Conservation (phyloP, 1,284 basidiomycete genomes). For the Thecaphora thlaspeos region DNA sequence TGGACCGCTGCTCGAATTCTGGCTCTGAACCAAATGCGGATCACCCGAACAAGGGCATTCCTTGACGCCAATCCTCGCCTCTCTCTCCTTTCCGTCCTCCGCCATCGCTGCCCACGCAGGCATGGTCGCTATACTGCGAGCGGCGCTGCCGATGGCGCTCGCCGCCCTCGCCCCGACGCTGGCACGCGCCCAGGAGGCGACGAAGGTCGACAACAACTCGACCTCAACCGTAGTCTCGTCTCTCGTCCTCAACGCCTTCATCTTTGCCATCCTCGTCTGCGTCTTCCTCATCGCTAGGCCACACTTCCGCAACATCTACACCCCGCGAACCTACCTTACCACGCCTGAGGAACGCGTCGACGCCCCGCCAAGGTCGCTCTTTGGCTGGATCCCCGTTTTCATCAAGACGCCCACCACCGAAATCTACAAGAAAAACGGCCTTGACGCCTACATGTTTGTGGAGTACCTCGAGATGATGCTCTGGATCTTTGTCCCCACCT, state of each 20-base stretch:
- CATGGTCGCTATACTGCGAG: too few species aligned
- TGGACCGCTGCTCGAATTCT: too few species aligned
- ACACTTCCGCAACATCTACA: constrained; percentile 58
- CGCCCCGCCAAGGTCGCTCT: constrained; percentile 54
- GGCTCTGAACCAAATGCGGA: too few species aligned
- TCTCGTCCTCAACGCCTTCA: constrained; percentile 51
- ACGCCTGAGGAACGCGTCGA: constrained; percentile 53
- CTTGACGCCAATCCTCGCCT: too few species aligned
- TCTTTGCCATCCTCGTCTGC: constrained; percentile 50
- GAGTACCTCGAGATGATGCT: constrained; percentile 79
- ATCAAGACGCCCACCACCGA: constrained; percentile 51
- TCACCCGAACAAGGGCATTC: too few species aligned
- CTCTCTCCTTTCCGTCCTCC: too few species aligned
- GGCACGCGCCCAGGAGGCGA: constrained; percentile 15
- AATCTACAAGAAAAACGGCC: constrained; percentile 68
- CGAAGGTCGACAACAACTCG: constrained; percentile 25
- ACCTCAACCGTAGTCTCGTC: constrained; percentile 54
- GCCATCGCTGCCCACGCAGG: too few species aligned
- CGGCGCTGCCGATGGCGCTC: background rate
- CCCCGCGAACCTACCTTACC: constrained; percentile 56
- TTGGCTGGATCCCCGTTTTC: constrained; percentile 59
- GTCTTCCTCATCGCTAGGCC: constrained; percentile 58
- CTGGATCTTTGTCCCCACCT: constrained; percentile 75
- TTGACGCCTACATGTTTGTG: constrained; percentile 91
- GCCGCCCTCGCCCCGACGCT: background rate